phyloP scores from a whole-genome alignment of 306 rosid genomes.

The Lathyrus tuberosus region DNA sequence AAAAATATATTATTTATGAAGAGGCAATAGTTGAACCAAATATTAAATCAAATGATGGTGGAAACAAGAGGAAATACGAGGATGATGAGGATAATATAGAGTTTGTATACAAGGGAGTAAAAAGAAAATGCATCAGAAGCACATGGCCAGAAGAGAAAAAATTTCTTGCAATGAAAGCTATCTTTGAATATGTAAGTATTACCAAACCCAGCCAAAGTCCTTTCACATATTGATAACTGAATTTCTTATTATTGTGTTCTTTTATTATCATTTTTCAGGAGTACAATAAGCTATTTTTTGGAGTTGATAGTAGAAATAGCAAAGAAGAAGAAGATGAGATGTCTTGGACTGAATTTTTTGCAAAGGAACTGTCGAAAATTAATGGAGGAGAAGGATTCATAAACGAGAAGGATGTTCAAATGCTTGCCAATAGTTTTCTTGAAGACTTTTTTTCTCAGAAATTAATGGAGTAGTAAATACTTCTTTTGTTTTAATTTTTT shows the following conservation, averaged over 20 bases:
- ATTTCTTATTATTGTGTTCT: not conserved
- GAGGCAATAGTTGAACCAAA: not conserved
- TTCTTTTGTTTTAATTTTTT: no score
- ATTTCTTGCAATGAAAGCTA: not conserved
- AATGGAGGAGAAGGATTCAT: not conserved
- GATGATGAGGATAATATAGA: not conserved
- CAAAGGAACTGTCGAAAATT: not conserved
- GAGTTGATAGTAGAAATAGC: not conserved
- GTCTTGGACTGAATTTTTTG: not conserved
- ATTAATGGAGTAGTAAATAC: no score
- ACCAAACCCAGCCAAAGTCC: no score
- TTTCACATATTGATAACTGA: not conserved
- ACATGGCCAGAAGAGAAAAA: not conserved
- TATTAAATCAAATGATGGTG: not conserved
- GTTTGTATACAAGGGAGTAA: not conserved
- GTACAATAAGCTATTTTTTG: not conserved
- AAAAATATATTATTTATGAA: not conserved
- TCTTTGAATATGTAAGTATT: not conserved
- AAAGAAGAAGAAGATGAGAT: not conserved
- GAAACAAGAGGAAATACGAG: not conserved
- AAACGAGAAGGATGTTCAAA: not conserved
- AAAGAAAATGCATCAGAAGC: not conserved
- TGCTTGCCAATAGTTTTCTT: conserved; percentile 4
- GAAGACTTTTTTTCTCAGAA: no score
- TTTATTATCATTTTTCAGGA: not conserved